These are phyloP conservation scores for Apiospora pterosperma DNA, from an alignment of 2,329 filamentous ascomycete genomes.

Conservation along the genomic window DNA sequence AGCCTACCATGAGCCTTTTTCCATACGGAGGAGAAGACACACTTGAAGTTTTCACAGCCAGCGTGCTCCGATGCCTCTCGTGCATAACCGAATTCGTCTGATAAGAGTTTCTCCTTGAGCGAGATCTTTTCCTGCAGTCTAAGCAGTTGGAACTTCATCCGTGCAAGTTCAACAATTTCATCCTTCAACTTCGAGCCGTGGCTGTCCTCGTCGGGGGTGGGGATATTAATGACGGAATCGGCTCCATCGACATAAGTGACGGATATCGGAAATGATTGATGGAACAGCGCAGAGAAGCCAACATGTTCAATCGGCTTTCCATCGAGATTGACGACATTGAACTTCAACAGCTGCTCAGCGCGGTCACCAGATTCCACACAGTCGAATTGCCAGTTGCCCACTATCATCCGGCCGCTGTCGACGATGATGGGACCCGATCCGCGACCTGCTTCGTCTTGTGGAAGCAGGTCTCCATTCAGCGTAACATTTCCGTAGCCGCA, in stretches of 20 bases:
- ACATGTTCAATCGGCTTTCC: slow-evolving; percentile 34
- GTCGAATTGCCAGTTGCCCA: slow-evolving; percentile 44
- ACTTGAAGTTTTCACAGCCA: slow-evolving; percentile 40
- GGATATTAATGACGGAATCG: slow-evolving; percentile 25
- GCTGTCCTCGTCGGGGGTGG: slow-evolving; percentile 8
- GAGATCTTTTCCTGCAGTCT: slow-evolving; percentile 40
- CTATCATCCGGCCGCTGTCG: slow-evolving; percentile 33
- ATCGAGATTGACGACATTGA: slow-evolving; percentile 40
- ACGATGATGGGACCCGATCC: slow-evolving; percentile 40
- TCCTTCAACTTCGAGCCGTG: slow-evolving; percentile 27
- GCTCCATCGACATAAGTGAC: slow-evolving; percentile 41
- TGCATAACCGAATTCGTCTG: slow-evolving; percentile 29
- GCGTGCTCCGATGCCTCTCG: slow-evolving; percentile 20
- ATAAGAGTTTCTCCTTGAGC: slow-evolving; percentile 37
- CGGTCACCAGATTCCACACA: slow-evolving; percentile 40
- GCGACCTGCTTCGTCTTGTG: slow-evolving; percentile 33
- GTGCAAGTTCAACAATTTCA: slow-evolving; percentile 42
- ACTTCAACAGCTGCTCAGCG: slow-evolving; percentile 41
- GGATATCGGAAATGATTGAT: slow-evolving; percentile 39
- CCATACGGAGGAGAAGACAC: slow-evolving; percentile 37
- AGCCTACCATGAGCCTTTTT: slow-evolving; percentile 20
- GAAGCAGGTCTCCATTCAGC: slow-evolving; percentile 41
- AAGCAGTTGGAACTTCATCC: slow-evolving; percentile 37
- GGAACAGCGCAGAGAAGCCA: slow-evolving; percentile 42
- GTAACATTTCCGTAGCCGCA: slow-evolving; percentile 46